Evolutionary conservation across 495 filamentous ascomycete genomes (phyloP).

Genomic region (Penicillium macrosclerotiorum): DNA sequence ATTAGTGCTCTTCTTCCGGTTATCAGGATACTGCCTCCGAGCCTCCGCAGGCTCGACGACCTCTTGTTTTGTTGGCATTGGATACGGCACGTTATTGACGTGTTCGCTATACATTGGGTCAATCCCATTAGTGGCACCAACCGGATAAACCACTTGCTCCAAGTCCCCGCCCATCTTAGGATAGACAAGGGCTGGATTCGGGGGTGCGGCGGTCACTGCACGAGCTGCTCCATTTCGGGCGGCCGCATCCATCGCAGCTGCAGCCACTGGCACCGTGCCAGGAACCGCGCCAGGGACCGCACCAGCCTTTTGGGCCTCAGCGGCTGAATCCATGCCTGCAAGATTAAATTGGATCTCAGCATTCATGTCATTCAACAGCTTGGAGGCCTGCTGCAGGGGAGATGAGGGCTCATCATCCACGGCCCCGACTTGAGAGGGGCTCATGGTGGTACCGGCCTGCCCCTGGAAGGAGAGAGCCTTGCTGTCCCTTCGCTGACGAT

Average conservation of each 20-base stretch:
- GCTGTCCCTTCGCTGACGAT: conserved; percentile 64
- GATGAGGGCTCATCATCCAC: conserved; percentile 73
- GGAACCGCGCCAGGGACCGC: conserved; percentile 35
- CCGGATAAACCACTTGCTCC: conserved; percentile 84
- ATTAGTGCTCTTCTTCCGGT: conserved; percentile 64
- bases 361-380: conserved; percentile 77
- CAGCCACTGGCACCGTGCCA: conserved; percentile 36
- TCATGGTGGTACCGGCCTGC: conserved; percentile 36
- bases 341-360: conserved; percentile 75
- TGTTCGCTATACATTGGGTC: conserved; percentile 94
- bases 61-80: conserved; percentile 59
- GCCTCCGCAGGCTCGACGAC: conserved; percentile 47
- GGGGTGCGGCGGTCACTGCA: conserved; percentile 48
- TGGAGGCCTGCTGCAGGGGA: conserved; percentile 84
- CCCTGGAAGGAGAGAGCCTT: conserved; percentile 49
- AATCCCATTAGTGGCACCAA: conserved; percentile 85
- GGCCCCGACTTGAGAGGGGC: conserved; percentile 41
- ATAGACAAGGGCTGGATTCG: conserved; percentile 51
- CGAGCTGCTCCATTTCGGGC: conserved; percentile 39
- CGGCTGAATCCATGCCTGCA: conserved; percentile 71
- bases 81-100: conserved; percentile 88
- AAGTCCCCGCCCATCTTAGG: conserved; percentile 59
- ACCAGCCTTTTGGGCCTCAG: conserved; percentile 63
- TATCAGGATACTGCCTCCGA: conserved; percentile 49
- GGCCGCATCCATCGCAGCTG: conserved; percentile 41